These are phyloP conservation scores for Kwoniella shandongensis DNA, from an alignment of 768 basidiomycete genomes.

Conservation along the genomic window DNA sequence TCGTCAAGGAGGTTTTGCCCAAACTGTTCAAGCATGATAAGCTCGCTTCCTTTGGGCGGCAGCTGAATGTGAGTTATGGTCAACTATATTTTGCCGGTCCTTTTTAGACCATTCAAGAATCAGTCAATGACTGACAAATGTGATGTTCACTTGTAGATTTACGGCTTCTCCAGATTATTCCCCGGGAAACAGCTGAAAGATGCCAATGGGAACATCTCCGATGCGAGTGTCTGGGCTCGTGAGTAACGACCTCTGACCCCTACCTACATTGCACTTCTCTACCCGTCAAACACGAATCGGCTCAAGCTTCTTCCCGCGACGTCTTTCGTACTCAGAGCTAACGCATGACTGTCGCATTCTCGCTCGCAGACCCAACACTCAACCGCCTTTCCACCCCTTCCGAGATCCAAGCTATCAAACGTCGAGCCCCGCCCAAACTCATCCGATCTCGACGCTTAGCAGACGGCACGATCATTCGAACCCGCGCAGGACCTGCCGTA, in stretches of 20 bases:
- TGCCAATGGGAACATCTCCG: conserved; percentile 41
- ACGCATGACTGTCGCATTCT: too few relatives aligned
- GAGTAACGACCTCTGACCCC: too few relatives aligned
- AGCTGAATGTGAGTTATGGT: conserved; percentile 47
- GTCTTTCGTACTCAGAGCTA: too few relatives aligned
- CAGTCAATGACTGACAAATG: too few relatives aligned
- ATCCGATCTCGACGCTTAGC: conserved; percentile 50
- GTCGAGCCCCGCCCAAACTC: conserved; percentile 50
- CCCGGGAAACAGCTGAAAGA: conserved; percentile 53
- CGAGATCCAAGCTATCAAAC: conserved; percentile 44
- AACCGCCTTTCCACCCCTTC: conserved; percentile 42
- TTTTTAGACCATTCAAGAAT: too few relatives aligned
- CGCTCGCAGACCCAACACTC: conserved; percentile 40
- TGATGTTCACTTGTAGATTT: conserved; percentile 34
- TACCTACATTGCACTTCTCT: too few relatives aligned
- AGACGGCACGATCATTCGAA: conserved; percentile 44
- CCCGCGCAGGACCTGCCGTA: conserved; percentile 43
- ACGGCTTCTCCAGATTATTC: conserved; percentile 49
- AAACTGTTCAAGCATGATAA: conserved; percentile 52
- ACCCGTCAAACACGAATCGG: too few relatives aligned
- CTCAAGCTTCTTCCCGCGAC: too few relatives aligned
- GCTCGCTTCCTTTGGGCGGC: conserved; percentile 50
- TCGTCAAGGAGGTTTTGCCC: conserved; percentile 49
- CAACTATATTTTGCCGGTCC: background rate
- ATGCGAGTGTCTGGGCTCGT: conserved; percentile 53